Evolutionary conservation across 2,329 filamentous ascomycete species (phyloP), one percentile per base, ranked within the genome.

Genomic region (Cadophora sp.): DNA sequence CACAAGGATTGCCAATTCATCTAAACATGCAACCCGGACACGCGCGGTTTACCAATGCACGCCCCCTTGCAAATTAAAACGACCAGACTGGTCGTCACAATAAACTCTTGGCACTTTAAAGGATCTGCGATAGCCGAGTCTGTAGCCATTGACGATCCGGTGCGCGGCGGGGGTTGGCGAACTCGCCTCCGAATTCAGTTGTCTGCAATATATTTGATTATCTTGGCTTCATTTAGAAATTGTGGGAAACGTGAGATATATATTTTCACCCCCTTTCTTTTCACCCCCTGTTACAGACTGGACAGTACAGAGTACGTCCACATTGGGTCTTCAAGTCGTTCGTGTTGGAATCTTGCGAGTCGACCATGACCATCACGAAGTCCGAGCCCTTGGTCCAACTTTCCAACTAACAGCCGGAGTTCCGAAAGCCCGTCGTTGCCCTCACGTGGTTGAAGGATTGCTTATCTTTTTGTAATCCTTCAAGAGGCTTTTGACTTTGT

Each of bases 181-280:
- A 14, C 24, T 53, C 50, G 16, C 4, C 24, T 33, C 50, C 50
- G 6, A 53, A n/a, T 33, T 9, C 50, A 30, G 50, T 18, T 53
- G 27, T 9, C 11, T 13, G 50, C 27, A 53, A 53, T 53, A 53
- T 53, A 53, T 53, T 53, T 53, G 50, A 30, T n/a, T 53, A n/a
- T 33, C 24, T 53, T 53, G 27, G 50, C 50, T 14, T 53, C 50
- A 53, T 33, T 33, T 53, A 13, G 27, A 39, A 53, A 18, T 33
- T 18, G 50, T 53, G 50, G 50, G 27, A 13, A 9, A 6, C 27
- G 50, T 53, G 24, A 53, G 50, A 53, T 33, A 33, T 53, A 53
- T 53, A 53, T 9, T 53, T 53, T 18, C 24, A 24, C 24, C 50
- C 27, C 27, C 18, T 30, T 53, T n/a, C 16, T 18, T 18, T 3